These are phyloP conservation scores for Pyronema omphalodes DNA, from an alignment of 495 filamentous ascomycete genomes.

Conservation along the genomic window DNA sequence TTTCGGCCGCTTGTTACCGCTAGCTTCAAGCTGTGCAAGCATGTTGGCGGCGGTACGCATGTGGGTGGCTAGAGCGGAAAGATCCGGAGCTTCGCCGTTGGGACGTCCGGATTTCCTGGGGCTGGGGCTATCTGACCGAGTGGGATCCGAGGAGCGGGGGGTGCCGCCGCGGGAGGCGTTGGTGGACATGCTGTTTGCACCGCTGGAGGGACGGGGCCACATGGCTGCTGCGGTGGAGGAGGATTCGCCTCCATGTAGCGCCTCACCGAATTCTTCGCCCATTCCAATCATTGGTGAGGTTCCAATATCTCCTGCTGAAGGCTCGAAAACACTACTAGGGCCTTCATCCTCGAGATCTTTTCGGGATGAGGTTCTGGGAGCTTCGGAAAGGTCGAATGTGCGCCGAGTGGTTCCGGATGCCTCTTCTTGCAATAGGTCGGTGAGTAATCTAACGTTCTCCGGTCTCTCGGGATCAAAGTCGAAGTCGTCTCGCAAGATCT, in stretches of 20 bases:
- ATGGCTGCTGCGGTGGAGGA: slow-evolving; percentile 1
- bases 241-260: background rate
- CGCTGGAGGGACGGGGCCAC: slow-evolving; percentile 36
- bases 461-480: slow-evolving; percentile 49
- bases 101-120: slow-evolving; percentile 19
- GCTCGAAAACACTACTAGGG: slow-evolving; percentile 60
- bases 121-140: slow-evolving; percentile 40
- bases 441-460: slow-evolving; percentile 43
- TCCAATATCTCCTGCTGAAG: slow-evolving; percentile 49
- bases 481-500: slow-evolving; percentile 55
- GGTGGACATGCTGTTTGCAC: slow-evolving; percentile 34
- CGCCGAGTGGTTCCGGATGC: slow-evolving; percentile 34
- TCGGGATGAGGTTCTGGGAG: slow-evolving; percentile 27
- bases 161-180: slow-evolving; percentile 32
- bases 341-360: slow-evolving; percentile 27
- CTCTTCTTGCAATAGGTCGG: slow-evolving; percentile 42
- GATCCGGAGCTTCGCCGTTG: slow-evolving; percentile 40
- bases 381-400: slow-evolving; percentile 50
- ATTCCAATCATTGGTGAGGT: slow-evolving; percentile 42
- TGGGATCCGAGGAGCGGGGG: slow-evolving; percentile 41
- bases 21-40: slow-evolving; percentile 57
- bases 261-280: slow-evolving; percentile 25
- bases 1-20: slow-evolving; percentile 48
- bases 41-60: slow-evolving; percentile 67
- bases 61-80: slow-evolving; percentile 57